Conservation (phyloP, 805 yeast genomes). For the Grigorovia yakushimaensis region DNA sequence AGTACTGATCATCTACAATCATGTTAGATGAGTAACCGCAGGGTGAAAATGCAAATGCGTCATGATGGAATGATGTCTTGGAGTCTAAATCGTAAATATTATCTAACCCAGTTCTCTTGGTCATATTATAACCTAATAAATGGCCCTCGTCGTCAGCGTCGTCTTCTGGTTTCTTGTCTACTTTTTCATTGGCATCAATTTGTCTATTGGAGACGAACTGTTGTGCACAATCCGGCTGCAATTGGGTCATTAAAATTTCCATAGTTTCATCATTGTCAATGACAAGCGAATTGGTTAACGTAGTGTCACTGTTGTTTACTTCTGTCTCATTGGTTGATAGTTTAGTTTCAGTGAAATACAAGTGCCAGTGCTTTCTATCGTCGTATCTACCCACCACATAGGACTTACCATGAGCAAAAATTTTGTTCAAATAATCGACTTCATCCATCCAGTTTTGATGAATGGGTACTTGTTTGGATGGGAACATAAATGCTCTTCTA, state of each 20-base stretch:
- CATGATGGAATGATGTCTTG: constrained; percentile 40
- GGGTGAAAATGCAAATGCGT: constrained; percentile 85
- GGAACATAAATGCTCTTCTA: constrained; percentile 87
- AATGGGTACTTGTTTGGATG: constrained; percentile 68
- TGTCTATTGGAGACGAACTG: constrained; percentile 48
- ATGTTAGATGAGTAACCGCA: constrained; percentile 94
- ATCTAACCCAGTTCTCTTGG: constrained; percentile 54
- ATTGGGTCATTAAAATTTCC: constrained; percentile 85
- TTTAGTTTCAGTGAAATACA: constrained; percentile 56
- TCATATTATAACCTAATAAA: constrained; percentile 58
- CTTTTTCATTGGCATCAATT: constrained; percentile 3
- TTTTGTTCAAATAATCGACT: constrained; percentile 54
- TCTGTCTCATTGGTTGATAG: too few species aligned
- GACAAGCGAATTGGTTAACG: not conserved
- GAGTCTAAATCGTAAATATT: constrained; percentile 35
- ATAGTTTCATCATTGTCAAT: constrained; percentile 54
- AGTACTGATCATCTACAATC: constrained; percentile 49
- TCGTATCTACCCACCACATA: constrained; percentile 74
- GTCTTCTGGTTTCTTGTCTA: constrained; percentile 4
- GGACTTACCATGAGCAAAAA: constrained; percentile 51
- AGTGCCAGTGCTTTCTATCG: constrained; percentile 71
- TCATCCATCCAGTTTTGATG: constrained; percentile 84
- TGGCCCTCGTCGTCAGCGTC: constrained; percentile 52
- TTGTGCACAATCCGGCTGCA: constrained; percentile 46
- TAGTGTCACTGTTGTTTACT: constrained; percentile 6